phyloP scores from a whole-genome alignment of 352 stramenopile species.

The Globisporangium spiculum region DNA sequence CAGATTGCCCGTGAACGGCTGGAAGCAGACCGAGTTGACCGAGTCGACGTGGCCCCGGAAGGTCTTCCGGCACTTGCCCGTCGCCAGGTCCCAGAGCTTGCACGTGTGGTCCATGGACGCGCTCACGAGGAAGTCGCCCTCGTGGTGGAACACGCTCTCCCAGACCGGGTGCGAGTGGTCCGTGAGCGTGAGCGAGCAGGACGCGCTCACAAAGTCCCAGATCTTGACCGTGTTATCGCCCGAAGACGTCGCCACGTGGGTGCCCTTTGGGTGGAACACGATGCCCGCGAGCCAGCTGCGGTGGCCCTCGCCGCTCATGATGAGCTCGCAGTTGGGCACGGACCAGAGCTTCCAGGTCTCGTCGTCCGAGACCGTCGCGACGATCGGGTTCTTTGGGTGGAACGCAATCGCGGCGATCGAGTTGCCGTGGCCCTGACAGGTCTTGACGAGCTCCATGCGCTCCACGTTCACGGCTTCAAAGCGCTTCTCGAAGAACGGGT shows the following conservation, averaged over 20 bases:
- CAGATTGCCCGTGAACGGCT: conserved; percentile 92
- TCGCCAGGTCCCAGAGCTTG: conserved; percentile 91
- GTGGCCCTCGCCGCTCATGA: conserved; percentile 95
- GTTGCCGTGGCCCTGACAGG: conserved; percentile 90
- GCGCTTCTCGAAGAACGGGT: conserved; percentile 71
- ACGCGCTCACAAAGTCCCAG: conserved; percentile 91
- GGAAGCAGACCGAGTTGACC: conserved; percentile 92
- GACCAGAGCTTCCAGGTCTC: conserved; percentile 95
- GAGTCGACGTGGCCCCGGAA: conserved; percentile 94
- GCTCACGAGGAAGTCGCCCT: conserved; percentile 90
- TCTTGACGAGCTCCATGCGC: conserved; percentile 82
- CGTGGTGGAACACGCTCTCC: conserved; percentile 92
- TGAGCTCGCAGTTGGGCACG: conserved; percentile 89
- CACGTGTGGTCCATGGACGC: conserved; percentile 94
- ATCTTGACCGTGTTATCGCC: conserved; percentile 94
- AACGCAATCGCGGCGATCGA: conserved; percentile 88
- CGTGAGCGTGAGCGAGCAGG: conserved; percentile 86
- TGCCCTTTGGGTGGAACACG: conserved; percentile 90
- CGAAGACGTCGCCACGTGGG: conserved; percentile 89
- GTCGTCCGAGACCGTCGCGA: conserved; percentile 93
- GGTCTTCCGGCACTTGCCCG: conserved; percentile 89
- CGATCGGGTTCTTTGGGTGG: conserved; percentile 90
- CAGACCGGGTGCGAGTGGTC: conserved; percentile 94
- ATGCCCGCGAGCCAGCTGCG: conserved; percentile 89
- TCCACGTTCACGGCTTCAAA: conserved; percentile 69